These are phyloP conservation scores for Byssoonygena ceratinophila DNA, from an alignment of 2,329 filamentous ascomycete species.

Conservation along the genomic window DNA sequence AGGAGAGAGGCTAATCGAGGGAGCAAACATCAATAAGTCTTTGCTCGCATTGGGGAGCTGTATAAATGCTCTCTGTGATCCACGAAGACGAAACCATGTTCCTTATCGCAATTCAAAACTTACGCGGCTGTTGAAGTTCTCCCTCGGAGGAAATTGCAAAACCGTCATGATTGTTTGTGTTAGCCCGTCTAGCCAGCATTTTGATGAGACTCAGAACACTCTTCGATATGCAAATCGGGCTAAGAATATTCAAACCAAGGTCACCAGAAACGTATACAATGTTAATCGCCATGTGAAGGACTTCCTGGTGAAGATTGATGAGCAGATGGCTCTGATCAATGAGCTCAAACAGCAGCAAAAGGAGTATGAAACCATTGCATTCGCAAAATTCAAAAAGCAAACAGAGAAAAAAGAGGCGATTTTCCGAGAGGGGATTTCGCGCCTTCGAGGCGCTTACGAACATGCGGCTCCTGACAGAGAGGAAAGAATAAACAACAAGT, in stretches of 20 bases:
- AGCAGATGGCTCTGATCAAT: slow-evolving; percentile 94
- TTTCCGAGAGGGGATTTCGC: slow-evolving; percentile 64
- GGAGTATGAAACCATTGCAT: slow-evolving; percentile 70
- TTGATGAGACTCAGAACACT: slow-evolving; percentile 96
- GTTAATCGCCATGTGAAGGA: slow-evolving; percentile 99
- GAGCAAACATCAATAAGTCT: slow-evolving; percentile 99
- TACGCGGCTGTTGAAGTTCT: slow-evolving; percentile 90
- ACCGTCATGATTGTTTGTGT: slow-evolving; percentile 99
- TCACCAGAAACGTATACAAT: slow-evolving; percentile 98
- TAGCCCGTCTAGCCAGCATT: slow-evolving; percentile 90
- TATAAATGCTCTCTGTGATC: slow-evolving; percentile 95
- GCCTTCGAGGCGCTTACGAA: slow-evolving; percentile 74
- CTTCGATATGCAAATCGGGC: slow-evolving; percentile 93
- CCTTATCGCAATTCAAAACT: slow-evolving; percentile 97
- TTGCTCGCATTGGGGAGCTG: slow-evolving; percentile 87
- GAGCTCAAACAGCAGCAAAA: slow-evolving; percentile 89
- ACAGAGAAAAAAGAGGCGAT: slow-evolving; percentile 70
- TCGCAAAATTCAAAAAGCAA: slow-evolving; percentile 83
- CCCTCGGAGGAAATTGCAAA: slow-evolving; percentile 92
- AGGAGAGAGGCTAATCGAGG: slow-evolving; percentile 80
- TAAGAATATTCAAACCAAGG: slow-evolving; percentile 99
- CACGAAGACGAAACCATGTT: slow-evolving; percentile 81
- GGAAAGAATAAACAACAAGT: slow-evolving; percentile 69
- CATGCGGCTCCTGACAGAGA: slow-evolving; percentile 65
- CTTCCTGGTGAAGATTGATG: slow-evolving; percentile 97